Conservation (phyloP, 495 filamentous ascomycete genomes). For the Aspergillus funiculosus region DNA sequence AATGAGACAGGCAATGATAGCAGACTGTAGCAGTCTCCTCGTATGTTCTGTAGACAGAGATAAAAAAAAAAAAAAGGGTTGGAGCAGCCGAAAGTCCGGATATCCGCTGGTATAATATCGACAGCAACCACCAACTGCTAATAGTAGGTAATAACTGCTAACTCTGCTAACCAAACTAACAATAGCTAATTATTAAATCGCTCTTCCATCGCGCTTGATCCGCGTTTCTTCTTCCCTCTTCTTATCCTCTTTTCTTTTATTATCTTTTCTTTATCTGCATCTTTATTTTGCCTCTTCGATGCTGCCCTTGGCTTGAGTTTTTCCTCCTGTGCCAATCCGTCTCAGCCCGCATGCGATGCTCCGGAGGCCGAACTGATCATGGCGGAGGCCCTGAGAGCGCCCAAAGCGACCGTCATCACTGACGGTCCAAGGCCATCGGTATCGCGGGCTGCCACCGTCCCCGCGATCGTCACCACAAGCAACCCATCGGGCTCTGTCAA, state of each 20-base stretch:
- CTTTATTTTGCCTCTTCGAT: background rate
- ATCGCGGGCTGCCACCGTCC: slow-evolving; percentile 17
- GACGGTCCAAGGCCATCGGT: slow-evolving; percentile 17
- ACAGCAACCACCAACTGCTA: too few relatives aligned
- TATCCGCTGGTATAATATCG: too few relatives aligned
- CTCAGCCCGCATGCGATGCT: slow-evolving; percentile 18
- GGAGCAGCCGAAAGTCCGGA: too few relatives aligned
- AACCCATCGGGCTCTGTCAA: slow-evolving; percentile 9
- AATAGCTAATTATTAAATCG: too few relatives aligned
- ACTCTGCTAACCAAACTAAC: background rate
- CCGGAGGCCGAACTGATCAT: slow-evolving; percentile 20
- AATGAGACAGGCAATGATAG: slow-evolving; percentile 2
- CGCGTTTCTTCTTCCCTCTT: too few relatives aligned
- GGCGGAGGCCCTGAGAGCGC: slow-evolving; percentile 26
- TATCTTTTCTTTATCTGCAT: slow-evolving; percentile 2
- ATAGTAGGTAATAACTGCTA: too few relatives aligned
- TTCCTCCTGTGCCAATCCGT: background rate
- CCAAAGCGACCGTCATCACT: too few relatives aligned
- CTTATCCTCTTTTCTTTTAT: background rate
- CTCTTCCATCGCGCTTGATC: too few relatives aligned
- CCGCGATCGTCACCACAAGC: slow-evolving; percentile 25
- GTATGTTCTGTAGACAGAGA: too few relatives aligned
- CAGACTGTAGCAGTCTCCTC: background rate
- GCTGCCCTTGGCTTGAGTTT: background rate
- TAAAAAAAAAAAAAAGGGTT: too few relatives aligned